Evolutionary conservation across 768 basidiomycete genomes (phyloP).

Genomic region (Amylocystis lapponica): DNA sequence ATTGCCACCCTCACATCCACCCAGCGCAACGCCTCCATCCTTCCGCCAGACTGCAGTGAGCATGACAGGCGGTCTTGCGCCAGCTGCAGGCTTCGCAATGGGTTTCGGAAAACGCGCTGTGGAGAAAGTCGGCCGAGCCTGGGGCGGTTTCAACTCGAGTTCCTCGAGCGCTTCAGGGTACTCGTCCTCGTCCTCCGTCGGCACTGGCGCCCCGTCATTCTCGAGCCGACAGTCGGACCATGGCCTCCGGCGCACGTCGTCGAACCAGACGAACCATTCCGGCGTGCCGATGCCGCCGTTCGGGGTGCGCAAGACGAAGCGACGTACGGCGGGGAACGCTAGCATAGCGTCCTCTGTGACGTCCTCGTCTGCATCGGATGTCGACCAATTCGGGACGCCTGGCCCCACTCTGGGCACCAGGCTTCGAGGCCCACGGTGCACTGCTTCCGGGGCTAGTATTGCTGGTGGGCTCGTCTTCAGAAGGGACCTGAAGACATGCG

Average conservation of each 20-base stretch:
- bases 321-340: slow-evolving; percentile 57
- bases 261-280: slow-evolving; percentile 2
- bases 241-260: slow-evolving; percentile 4
- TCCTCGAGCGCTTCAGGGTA: slow-evolving; percentile 32
- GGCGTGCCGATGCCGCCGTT: background rate
- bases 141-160: slow-evolving; percentile 39
- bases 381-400: slow-evolving; percentile 35
- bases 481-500: slow-evolving; percentile 47
- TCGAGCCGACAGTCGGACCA: slow-evolving; percentile 9
- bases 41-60: slow-evolving; percentile 67
- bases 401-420: slow-evolving; percentile 51
- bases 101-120: slow-evolving; percentile 57
- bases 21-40: slow-evolving; percentile 18
- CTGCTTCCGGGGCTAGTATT: slow-evolving; percentile 24
- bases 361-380: slow-evolving; percentile 41
- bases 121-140: slow-evolving; percentile 60
- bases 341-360: slow-evolving; percentile 45
- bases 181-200: slow-evolving; percentile 41
- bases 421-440: slow-evolving; percentile 48
- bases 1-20: slow-evolving; percentile 24
- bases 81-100: slow-evolving; percentile 64
- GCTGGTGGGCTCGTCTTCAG: slow-evolving; percentile 61
- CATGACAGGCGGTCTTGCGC: slow-evolving; percentile 61
- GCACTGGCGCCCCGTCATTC: slow-evolving; percentile 18
- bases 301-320: slow-evolving; percentile 25